Evolutionary conservation across 176 grass and related monocot genomes (phyloP).

Genomic region (Aechmea fasciata): DNA sequence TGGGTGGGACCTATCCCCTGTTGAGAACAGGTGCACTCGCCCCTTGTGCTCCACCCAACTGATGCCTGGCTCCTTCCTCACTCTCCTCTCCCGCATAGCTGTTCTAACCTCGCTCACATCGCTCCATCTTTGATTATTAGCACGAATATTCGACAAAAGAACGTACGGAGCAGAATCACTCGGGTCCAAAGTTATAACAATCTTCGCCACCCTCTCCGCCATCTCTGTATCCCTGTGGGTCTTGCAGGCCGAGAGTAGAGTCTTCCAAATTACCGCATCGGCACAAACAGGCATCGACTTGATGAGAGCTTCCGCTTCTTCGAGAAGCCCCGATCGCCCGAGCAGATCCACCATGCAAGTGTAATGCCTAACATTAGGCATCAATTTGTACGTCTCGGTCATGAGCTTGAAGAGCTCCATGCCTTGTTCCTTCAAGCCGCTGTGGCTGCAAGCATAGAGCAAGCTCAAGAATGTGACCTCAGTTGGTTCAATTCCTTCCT

Average conservation of each 20-base stretch:
- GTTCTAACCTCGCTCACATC: constrained; percentile 39
- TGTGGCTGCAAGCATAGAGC: constrained; percentile 73
- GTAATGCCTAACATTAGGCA: constrained; percentile 51
- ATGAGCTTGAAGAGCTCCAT: constrained; percentile 42
- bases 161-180: constrained; percentile 56
- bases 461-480: constrained; percentile 60
- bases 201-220: constrained; percentile 43
- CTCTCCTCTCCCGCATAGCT: constrained; percentile 42
- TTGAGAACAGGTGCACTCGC: constrained; percentile 53
- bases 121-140: constrained; percentile 40
- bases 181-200: constrained; percentile 51
- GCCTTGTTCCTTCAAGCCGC: constrained; percentile 52
- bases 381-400: constrained; percentile 36
- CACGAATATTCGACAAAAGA: constrained; percentile 62
- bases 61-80: constrained; percentile 65
- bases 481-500: constrained; percentile 29
- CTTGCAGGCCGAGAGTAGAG: constrained; percentile 57
- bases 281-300: constrained; percentile 45
- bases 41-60: constrained; percentile 70
- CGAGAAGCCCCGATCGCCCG: constrained; percentile 39
- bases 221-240: constrained; percentile 47
- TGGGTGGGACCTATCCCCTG: constrained; percentile 44
- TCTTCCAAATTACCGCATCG: constrained; percentile 67
- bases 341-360: constrained; percentile 67
- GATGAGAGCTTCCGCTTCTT: constrained; percentile 47